Base-by-base conservation (phyloP, 257 asterid species). In the Ligustrum vulgare region DNA sequence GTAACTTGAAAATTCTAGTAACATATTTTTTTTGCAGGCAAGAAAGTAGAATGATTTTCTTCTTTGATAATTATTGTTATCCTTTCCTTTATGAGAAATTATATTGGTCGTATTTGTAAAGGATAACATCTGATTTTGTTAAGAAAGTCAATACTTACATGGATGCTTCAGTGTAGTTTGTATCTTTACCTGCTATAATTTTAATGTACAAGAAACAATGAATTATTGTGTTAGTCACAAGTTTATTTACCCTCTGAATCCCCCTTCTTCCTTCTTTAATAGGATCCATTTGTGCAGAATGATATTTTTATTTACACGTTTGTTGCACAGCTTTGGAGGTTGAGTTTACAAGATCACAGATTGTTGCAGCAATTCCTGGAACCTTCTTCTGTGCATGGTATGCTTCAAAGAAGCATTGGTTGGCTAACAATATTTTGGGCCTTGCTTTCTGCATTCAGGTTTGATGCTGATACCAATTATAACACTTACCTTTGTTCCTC, bases 391-490 rank as follows among this genome's bases (percentile, higher is more conserved):
- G 98, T 70, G 97, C 85, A 11, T 95, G 99, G 98, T 93, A 95
- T 86, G 99, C 98, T 73, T 84, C 85, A 54, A 80, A 90, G 89
- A 95, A 95, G 92, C 99, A 95, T 80, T 95, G 99, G 99, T 92
- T 93, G 43, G 97, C 99, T 75, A 95, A 93, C 88, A 95, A 95
- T 60, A 85, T 89, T 54, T 83, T 95, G 91, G 98, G 99, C 71
- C 97, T 93, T 63, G 93, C 98, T 35, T 95, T 95, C 86, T 89
- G 92, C 93, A 89, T 95, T 87, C 98, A 94, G 97, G 98, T 94
- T 70, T 58, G 73, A 64, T 51, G 28, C 51, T 79, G 37, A 67
- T 28, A n/a, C 28, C 63, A 34, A 13, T 31, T 69, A n/a, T 70
- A 41, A 25, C 34, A 25, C 15, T 60, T 60, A 25, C 67, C 22